Evolutionary conservation across 2,329 filamentous ascomycete genomes (phyloP).

Genomic region (Arthrobotrys iridis): DNA sequence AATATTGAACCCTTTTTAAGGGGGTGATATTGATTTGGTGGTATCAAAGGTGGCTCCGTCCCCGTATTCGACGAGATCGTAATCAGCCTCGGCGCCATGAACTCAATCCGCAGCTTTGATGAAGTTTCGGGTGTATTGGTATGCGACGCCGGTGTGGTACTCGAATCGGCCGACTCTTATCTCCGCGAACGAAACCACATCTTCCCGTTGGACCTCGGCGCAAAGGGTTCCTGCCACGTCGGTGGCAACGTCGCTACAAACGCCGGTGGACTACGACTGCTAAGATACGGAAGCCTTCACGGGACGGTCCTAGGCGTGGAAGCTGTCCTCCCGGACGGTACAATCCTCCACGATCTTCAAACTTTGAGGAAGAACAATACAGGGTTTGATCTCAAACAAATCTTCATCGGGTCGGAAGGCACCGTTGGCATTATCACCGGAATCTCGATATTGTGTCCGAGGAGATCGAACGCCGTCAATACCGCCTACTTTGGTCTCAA

Average conservation of each 20-base stretch:
- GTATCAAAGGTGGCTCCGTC: slow-evolving; percentile 72
- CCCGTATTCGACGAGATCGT: slow-evolving; percentile 99
- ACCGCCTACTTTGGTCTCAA: slow-evolving; percentile 90
- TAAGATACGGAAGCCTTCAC: slow-evolving; percentile 93
- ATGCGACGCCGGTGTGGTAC: slow-evolving; percentile 87
- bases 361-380: slow-evolving; percentile 98
- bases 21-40: background rate
- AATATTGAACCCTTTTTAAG: background rate
- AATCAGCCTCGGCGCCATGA: slow-evolving; percentile 89
- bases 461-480: slow-evolving; percentile 85
- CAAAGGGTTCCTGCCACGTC: slow-evolving; percentile 95
- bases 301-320: slow-evolving; percentile 92
- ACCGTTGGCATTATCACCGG: slow-evolving; percentile 94
- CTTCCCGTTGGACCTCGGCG: slow-evolving; percentile 95
- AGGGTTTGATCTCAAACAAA: slow-evolving; percentile 94
- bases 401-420: slow-evolving; percentile 95
- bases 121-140: slow-evolving; percentile 90
- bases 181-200: slow-evolving; percentile 84
- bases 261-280: slow-evolving; percentile 85
- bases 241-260: slow-evolving; percentile 97
- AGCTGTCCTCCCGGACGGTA: slow-evolving; percentile 91
- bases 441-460: slow-evolving; percentile 87
- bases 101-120: slow-evolving; percentile 89
- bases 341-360: slow-evolving; percentile 86
- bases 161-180: slow-evolving; percentile 87